Conservation (phyloP, 2,329 filamentous ascomycete genomes). For the Juglanconis sp. region DNA sequence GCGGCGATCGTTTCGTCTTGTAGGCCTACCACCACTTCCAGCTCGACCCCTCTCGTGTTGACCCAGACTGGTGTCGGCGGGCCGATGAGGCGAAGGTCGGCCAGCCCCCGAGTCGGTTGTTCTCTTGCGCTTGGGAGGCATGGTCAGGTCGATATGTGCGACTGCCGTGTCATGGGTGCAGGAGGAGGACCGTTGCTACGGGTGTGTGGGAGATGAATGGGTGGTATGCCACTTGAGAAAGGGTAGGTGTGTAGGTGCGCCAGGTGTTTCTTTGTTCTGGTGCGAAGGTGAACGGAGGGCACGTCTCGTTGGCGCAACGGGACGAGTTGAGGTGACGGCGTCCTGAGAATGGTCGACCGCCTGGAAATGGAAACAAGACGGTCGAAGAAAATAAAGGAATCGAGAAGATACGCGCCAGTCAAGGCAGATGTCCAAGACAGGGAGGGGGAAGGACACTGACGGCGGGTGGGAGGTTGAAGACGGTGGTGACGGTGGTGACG, state of each 20-base stretch:
- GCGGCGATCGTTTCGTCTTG: conserved; percentile 48
- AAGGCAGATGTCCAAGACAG: background rate
- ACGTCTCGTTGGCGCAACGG: conserved; percentile 1
- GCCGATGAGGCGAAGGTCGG: conserved; percentile 61
- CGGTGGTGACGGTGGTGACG: background rate
- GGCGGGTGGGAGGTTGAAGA: background rate
- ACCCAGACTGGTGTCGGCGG: conserved; percentile 51
- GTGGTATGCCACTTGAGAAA: background rate
- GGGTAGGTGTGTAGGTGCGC: background rate
- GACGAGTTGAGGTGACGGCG: conserved; percentile 6
- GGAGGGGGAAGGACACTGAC: background rate
- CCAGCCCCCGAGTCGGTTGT: conserved; percentile 43
- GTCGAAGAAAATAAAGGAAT: conserved; percentile 12
- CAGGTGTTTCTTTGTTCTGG: conserved; percentile 10
- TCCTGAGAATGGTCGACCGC: conserved; percentile 7
- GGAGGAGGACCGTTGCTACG: background rate
- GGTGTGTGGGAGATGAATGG: background rate
- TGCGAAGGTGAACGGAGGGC: conserved; percentile 1
- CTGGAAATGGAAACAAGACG: background rate
- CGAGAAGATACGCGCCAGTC: conserved; percentile 17
- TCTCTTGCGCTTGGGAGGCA: conserved; percentile 61
- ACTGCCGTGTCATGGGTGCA: conserved; percentile 14
- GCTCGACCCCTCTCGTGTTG: conserved; percentile 56
- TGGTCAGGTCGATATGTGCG: conserved; percentile 27
- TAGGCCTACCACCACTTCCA: conserved; percentile 42